Evolutionary conservation across 2,329 filamentous ascomycete genomes (phyloP).

Genomic region (Kalaharituber pfeilii): DNA sequence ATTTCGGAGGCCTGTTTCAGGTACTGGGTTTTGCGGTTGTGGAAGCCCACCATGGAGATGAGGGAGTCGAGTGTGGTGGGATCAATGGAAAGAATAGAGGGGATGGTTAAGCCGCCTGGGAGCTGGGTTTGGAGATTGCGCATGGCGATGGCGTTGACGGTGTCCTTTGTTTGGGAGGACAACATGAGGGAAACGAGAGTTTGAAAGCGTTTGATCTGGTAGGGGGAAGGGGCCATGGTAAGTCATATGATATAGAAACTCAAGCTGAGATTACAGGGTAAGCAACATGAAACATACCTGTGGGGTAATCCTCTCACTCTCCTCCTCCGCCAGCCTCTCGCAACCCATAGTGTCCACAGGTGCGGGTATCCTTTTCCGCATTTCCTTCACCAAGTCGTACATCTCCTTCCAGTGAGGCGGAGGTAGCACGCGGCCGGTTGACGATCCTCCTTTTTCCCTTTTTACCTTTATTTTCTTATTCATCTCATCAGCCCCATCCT

Average conservation of each 20-base stretch:
- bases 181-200: slow-evolving; percentile 80
- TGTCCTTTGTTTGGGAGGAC: slow-evolving; percentile 84
- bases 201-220: slow-evolving; percentile 56
- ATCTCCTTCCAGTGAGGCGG: slow-evolving; percentile 71
- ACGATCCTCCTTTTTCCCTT: slow-evolving; percentile 14
- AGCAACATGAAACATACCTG: too few species aligned
- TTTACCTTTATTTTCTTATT: background rate
- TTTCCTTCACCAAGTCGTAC: slow-evolving; percentile 58
- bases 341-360: slow-evolving; percentile 98
- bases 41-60: slow-evolving; percentile 44
- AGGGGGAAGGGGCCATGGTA: slow-evolving; percentile 16
- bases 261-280: slow-evolving; percentile 26
- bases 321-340: slow-evolving; percentile 45
- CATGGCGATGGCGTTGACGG: slow-evolving; percentile 73
- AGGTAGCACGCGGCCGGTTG: slow-evolving; percentile 32
- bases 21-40: slow-evolving; percentile 82
- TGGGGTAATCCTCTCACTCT: slow-evolving; percentile 23
- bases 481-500: background rate
- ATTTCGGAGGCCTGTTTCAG: slow-evolving; percentile 61
- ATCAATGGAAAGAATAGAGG: slow-evolving; percentile 57
- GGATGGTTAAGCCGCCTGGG: slow-evolving; percentile 47
- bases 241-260: background rate
- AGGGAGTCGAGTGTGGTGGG: slow-evolving; percentile 32
- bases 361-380: slow-evolving; percentile 55
- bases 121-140: slow-evolving; percentile 58